Base-by-base conservation (phyloP, 305 asterid genomes). In the Ilex paraguariensis region DNA sequence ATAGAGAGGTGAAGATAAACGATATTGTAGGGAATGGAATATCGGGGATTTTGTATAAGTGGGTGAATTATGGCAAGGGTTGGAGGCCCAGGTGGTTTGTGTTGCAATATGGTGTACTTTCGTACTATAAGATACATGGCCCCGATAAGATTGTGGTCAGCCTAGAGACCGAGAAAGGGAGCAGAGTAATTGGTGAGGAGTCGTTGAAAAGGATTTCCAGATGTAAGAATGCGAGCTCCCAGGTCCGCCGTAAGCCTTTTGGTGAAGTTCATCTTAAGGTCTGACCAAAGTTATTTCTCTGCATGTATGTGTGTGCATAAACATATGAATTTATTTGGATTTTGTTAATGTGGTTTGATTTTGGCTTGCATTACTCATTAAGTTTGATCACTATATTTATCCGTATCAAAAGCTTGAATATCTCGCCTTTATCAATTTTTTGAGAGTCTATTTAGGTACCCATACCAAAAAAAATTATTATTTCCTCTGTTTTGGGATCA, bases 191-290 rank as follows among this genome's bases (percentile, higher is more conserved):
- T 65, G 99, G 99, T 17, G 95, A 90, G 5, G 99, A 83, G 56
- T 90, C 95, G 28, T 59, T 79, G 54, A 72, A 70, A 75, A 81
- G 88, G 77, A 79, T 90, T 16, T 65, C 82, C 45, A 64, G 83
- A 70, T 73, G 56, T 32, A 73, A 75, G 69, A 77, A 60, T 76
- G 75, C 74, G 33, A 65, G 21, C 59, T 65, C 87, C 10, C 73
- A 75, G 8, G 70, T 64, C 60, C 75, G 74, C 60, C 70, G 85
- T 61, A 87, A 73, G 57, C 96, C 96, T 31, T 74, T 90, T 54
- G 99, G 99, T 66, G 99, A 93, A 90, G 92, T 93, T 72, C 99
- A 93, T 82, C 81, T 93, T 70, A 93, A 93, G 99, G 99, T 87
- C 56, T 21, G 3, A 17, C 31, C 56, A n/a, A 52, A n/a, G 6